Percentiles rank a stretch among this genome's conserved stretches.
These are phyloP conservation scores for Aspergillus niger DNA, from an alignment of 2,329 filamentous ascomycete species.

Conservation along the genomic window DNA sequence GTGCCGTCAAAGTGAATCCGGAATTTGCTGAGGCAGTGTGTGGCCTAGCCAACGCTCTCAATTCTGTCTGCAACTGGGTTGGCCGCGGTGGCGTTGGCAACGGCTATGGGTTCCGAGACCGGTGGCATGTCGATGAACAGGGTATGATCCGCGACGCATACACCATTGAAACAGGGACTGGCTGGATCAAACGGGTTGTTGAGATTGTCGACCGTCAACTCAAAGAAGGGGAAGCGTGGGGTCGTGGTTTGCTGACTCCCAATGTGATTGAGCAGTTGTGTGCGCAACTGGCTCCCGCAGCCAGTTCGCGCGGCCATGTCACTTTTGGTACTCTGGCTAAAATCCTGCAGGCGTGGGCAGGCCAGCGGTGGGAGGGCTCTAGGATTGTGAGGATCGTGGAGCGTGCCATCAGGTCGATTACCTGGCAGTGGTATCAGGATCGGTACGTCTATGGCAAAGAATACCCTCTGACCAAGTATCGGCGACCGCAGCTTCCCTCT, in stretches of 20 bases:
- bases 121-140: slow-evolving; percentile 87
- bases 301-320: slow-evolving; percentile 28
- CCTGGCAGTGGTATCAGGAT: slow-evolving; percentile 87
- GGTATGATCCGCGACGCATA: slow-evolving; percentile 79
- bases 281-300: slow-evolving; percentile 48
- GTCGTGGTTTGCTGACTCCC: slow-evolving; percentile 67
- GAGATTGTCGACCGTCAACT: slow-evolving; percentile 89
- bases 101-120: slow-evolving; percentile 72
- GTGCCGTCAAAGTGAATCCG: slow-evolving; percentile 87
- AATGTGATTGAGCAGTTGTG: slow-evolving; percentile 55
- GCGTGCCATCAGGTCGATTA: slow-evolving; percentile 73
- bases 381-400: slow-evolving; percentile 81
- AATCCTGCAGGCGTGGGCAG: slow-evolving; percentile 63
- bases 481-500: slow-evolving; percentile 71
- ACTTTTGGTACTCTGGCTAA: slow-evolving; percentile 35
- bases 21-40: slow-evolving; percentile 97
- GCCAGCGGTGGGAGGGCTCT: slow-evolving; percentile 83
- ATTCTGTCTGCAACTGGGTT: slow-evolving; percentile 94
- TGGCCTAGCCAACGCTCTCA: slow-evolving; percentile 88
- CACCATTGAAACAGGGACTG: slow-evolving; percentile 63
- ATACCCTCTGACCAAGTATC: slow-evolving; percentile 62
- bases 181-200: slow-evolving; percentile 87
- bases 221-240: slow-evolving; percentile 83
- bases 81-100: slow-evolving; percentile 82
- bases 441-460: slow-evolving; percentile 66